Percentiles rank a stretch among this genome's conserved stretches.
These are phyloP conservation scores for Leishmania tarentolae DNA, from an alignment of 208 protist genomes.

Conservation along the genomic window DNA sequence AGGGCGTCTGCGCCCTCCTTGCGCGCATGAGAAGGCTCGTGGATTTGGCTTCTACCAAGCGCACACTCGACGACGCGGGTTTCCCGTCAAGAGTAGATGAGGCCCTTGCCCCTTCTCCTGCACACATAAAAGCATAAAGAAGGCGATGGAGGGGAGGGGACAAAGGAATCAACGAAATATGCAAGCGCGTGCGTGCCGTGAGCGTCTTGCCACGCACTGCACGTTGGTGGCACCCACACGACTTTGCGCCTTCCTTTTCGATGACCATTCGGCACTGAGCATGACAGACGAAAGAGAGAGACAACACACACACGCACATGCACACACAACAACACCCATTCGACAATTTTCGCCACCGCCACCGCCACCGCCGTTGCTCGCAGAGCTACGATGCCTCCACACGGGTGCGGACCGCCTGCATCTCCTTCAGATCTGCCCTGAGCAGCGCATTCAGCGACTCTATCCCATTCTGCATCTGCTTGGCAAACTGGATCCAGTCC, in stretches of 20 bases:
- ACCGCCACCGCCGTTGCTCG: neutral
- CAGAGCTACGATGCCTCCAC: conserved; percentile 15
- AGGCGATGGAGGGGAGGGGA: neutral
- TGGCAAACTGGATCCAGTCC: conserved; percentile 49
- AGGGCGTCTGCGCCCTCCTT: neutral
- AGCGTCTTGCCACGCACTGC: neutral
- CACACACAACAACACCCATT: neutral
- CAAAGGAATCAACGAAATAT: neutral
- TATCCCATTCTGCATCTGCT: conserved; percentile 63
- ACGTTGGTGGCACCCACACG: neutral
- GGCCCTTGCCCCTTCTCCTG: neutral
- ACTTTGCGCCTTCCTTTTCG: neutral
- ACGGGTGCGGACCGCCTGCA: conserved; percentile 46
- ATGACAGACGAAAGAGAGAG: neutral
- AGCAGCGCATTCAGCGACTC: conserved; percentile 51
- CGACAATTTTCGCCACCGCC: neutral
- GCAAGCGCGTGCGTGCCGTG: neutral
- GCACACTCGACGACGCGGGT: neutral
- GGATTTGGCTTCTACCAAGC: neutral
- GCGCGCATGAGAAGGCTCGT: too few species aligned
- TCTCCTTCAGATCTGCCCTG: conserved; percentile 48
- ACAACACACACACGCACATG: neutral
- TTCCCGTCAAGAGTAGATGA: neutral
- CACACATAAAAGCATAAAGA: neutral
- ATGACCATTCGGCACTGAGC: neutral